Evolutionary conservation across 2,329 filamentous ascomycete genomes (phyloP), one percentile per base, ranked within the genome.

Genomic region (Drechslerella dactyloides): DNA sequence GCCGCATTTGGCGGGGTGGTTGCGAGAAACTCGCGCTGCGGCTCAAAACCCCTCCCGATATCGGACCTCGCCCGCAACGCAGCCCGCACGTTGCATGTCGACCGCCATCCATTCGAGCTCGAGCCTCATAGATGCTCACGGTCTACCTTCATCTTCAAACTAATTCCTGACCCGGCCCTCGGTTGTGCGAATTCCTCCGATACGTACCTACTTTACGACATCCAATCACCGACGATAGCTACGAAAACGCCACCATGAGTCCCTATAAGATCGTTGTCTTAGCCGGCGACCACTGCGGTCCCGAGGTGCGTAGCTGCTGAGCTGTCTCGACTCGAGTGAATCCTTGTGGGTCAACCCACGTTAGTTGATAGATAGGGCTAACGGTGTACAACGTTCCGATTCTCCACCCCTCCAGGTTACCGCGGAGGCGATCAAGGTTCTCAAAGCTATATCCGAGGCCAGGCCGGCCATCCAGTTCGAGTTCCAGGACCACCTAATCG

Each of bases 401-500:
- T 33, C 4, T 33, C 8, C 5, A 4, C 7, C 15, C 13, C 80
- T 27, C 63, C 75, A 90, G 90, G 90, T 96, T 74, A 87, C 91
- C 66, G 86, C 87, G 74, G 92, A 96, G 82, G 91, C 87, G 73
- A 82, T 96, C 78, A 96, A 96, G 86, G 82, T 94, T 75, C 85
- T 97, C 78, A 89, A 89, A 79, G 84, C 89, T 2, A 83, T 97
- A 69, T 90, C 96, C 82, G 85, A 88, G 77, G 82, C 83, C 76
- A 88, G 86, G 78, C 85, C 88, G 64, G 85, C 87, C 75, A 84
- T 89, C 79, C 89, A 89, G 77, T 96, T 97, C 83, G 91, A 94
- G 79, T 89, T 97, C 77, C 86, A 96, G 79, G 87, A 96, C 64
- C 91, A 97, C 79, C 84, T 96, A 65, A 86, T 99, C 68, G 93